These are phyloP conservation scores for Aspergillus japonicus DNA, from an alignment of 2,329 filamentous ascomycete genomes.

Conservation along the genomic window DNA sequence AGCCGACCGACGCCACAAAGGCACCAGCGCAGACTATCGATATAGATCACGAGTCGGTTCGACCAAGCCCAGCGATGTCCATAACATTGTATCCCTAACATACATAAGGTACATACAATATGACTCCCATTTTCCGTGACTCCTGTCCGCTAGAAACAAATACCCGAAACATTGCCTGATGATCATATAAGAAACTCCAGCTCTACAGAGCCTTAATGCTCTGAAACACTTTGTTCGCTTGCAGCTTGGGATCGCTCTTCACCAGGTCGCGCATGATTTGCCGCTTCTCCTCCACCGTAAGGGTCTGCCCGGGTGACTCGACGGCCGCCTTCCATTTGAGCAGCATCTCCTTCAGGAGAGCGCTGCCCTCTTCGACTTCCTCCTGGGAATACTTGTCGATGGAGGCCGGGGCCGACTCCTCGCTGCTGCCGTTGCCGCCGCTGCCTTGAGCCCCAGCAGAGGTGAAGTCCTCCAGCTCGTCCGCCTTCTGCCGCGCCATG, in stretches of 20 bases:
- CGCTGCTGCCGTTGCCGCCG: constrained; percentile 24
- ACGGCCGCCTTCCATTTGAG: constrained; percentile 77
- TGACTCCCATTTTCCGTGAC: background rate
- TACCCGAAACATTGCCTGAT: background rate
- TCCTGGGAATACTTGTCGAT: constrained; percentile 65
- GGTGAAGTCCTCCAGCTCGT: constrained; percentile 91
- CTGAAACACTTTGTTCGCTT: constrained; percentile 56
- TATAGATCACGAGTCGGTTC: no score
- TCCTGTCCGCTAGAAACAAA: constrained; percentile 8
- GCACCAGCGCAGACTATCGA: no score
- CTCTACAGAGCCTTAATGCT: constrained; percentile 47
- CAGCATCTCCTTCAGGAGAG: constrained; percentile 78
- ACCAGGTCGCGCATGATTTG: constrained; percentile 77
- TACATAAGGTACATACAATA: background rate
- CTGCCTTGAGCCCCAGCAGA: constrained; percentile 44
- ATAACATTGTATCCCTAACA: background rate
- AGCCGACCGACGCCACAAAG: no score
- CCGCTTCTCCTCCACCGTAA: constrained; percentile 75
- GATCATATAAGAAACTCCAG: background rate
- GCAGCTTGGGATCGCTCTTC: constrained; percentile 64
- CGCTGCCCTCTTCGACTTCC: constrained; percentile 86
- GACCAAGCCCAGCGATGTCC: no score
- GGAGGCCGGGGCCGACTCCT: constrained; percentile 32
- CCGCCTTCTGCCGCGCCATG: constrained; percentile 98
- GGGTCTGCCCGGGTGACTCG: constrained; percentile 58